A percentile compares a stretch with the other conserved stretches of the same genome.
These are phyloP conservation scores for Blastomyces parvus DNA, from an alignment of 2,329 filamentous ascomycete genomes.

Conservation along the genomic window DNA sequence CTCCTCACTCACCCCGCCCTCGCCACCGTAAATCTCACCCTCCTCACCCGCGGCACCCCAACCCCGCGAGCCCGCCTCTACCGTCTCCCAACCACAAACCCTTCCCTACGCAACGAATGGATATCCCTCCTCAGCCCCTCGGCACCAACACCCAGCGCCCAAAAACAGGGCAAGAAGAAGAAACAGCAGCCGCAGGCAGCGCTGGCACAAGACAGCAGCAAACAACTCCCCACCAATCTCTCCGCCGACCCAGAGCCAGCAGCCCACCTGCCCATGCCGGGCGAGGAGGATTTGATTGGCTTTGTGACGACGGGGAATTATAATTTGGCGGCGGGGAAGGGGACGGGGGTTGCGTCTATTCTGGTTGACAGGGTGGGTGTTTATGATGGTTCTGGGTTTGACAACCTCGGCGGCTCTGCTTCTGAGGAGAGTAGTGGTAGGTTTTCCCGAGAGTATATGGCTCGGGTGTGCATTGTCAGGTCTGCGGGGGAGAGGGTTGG, in stretches of 20 bases:
- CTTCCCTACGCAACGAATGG: slow-evolving; percentile 60
- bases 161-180: slow-evolving; percentile 18
- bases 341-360: slow-evolving; percentile 65
- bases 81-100: slow-evolving; percentile 55
- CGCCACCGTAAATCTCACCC: slow-evolving; percentile 56
- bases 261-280: slow-evolving; percentile 52
- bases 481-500: slow-evolving; percentile 71
- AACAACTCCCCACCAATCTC: slow-evolving; percentile 20
- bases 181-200: slow-evolving; percentile 7
- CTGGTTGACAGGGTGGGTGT: slow-evolving; percentile 48
- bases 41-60: slow-evolving; percentile 62
- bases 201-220: not conserved
- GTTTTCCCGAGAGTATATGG: slow-evolving; percentile 16
- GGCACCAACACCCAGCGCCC: slow-evolving; percentile 17
- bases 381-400: slow-evolving; percentile 6
- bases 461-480: slow-evolving; percentile 60
- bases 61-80: slow-evolving; percentile 71
- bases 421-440: not conserved
- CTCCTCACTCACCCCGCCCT: slow-evolving; percentile 28
- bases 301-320: slow-evolving; percentile 85
- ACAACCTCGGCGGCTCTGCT: not conserved
- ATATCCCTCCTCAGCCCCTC: slow-evolving; percentile 32
- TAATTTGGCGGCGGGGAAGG: slow-evolving; percentile 65
- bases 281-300: slow-evolving; percentile 67
- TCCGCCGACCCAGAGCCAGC: slow-evolving; percentile 31